Evolutionary conservation across 208 protist genomes (phyloP).

Genomic region (Acanthamoeba healyi): DNA sequence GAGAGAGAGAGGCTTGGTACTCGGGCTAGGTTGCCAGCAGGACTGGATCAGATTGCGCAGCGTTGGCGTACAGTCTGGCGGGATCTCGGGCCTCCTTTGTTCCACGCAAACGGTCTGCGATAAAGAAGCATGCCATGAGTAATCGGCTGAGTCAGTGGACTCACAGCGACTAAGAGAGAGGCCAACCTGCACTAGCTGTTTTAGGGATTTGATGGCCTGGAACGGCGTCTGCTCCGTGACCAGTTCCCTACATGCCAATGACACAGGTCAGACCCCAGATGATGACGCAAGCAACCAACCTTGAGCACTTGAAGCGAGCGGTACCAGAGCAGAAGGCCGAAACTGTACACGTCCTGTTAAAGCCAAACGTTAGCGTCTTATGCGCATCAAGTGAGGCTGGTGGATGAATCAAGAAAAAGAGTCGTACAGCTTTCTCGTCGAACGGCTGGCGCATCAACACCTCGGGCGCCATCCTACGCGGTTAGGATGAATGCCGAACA

Average conservation of each 20-base stretch:
- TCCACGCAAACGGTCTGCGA: slow-evolving; percentile 44
- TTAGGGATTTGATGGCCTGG: not conserved
- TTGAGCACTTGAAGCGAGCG: not conserved
- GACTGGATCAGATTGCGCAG: not conserved
- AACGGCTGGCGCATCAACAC: slow-evolving; percentile 43
- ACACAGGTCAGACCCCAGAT: too few relatives aligned
- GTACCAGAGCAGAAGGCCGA: slow-evolving; percentile 63
- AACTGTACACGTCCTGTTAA: slow-evolving; percentile 68
- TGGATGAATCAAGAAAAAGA: too few relatives aligned
- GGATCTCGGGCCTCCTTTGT: slow-evolving; percentile 1
- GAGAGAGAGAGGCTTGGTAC: not conserved
- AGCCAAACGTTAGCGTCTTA: too few relatives aligned
- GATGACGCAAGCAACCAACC: too few relatives aligned
- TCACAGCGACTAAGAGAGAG: not conserved
- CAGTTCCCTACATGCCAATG: slow-evolving; percentile 1
- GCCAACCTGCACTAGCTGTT: slow-evolving; percentile 34
- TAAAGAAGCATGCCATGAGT: not conserved
- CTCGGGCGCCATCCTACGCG: slow-evolving; percentile 58
- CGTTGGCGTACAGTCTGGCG: not conserved
- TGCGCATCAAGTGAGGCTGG: too few relatives aligned
- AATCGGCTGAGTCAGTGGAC: not conserved
- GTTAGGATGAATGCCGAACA: not conserved
- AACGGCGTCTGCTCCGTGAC: slow-evolving; percentile 41
- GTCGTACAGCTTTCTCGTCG: slow-evolving; percentile 53
- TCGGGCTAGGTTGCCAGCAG: slow-evolving; percentile 51